A percentile compares a stretch with the other conserved stretches of the same genome.
phyloP scores from a whole-genome alignment of 495 filamentous ascomycete species.

The Diplogelasinospora grovesii region DNA sequence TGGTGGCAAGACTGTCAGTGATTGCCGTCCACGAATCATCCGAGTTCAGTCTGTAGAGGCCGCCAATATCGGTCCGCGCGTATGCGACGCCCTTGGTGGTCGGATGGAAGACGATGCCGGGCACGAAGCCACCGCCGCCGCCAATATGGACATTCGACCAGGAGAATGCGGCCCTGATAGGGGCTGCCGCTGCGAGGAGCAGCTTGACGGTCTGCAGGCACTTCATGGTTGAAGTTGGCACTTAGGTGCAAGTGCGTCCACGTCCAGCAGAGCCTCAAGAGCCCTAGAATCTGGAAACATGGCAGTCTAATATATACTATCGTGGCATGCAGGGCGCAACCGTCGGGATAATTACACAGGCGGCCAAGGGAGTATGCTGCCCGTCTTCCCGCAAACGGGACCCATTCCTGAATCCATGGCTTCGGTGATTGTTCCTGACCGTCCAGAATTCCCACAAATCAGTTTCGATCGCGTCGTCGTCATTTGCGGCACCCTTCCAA shows the following conservation, averaged over 20 bases:
- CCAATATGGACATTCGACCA: slow-evolving; percentile 45
- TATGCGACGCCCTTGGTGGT: slow-evolving; percentile 51
- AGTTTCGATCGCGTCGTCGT: slow-evolving; percentile 2
- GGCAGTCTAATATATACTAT: slow-evolving; percentile 21
- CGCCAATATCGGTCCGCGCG: slow-evolving; percentile 57
- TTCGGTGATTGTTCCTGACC: no score
- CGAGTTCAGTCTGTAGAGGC: slow-evolving; percentile 49
- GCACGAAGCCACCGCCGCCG: slow-evolving; percentile 55
- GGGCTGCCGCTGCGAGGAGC: slow-evolving; percentile 26
- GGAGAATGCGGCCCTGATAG: slow-evolving; percentile 28
- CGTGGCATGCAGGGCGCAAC: slow-evolving; percentile 6
- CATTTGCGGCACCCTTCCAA: background rate
- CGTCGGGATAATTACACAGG: background rate
- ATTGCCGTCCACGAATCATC: slow-evolving; percentile 52
- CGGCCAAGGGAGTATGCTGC: background rate
- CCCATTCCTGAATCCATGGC: no score
- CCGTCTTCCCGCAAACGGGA: slow-evolving; percentile 11
- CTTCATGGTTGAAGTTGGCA: slow-evolving; percentile 23
- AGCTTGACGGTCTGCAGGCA: slow-evolving; percentile 23
- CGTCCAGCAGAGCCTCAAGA: slow-evolving; percentile 9
- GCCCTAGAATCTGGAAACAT: background rate
- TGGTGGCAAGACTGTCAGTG: slow-evolving; percentile 43
- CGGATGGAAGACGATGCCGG: slow-evolving; percentile 54
- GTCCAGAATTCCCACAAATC: slow-evolving; percentile 17
- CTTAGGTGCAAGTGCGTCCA: slow-evolving; percentile 5